phyloP scores from a whole-genome alignment of 257 asterid genomes.

The Solanum dulcamara region DNA sequence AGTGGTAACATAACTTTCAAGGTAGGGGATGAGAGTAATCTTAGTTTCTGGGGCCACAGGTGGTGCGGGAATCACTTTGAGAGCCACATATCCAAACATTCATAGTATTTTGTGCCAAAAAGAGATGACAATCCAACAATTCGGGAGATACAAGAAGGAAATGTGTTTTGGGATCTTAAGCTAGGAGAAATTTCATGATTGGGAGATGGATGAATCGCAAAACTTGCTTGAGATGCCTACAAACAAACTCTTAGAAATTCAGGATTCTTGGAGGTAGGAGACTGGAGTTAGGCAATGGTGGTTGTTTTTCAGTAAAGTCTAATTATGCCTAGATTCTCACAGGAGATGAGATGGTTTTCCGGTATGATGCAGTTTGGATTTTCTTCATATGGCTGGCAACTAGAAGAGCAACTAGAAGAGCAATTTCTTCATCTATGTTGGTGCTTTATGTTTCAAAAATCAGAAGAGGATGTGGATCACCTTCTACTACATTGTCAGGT shows the following conservation, averaged over 20 bases:
- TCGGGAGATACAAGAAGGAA: neutral
- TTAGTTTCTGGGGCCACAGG: neutral
- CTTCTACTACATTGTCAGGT: neutral
- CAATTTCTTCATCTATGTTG: too few relatives aligned
- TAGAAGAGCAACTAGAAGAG: neutral
- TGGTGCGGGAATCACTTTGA: neutral
- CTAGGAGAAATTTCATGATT: neutral
- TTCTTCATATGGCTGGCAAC: neutral
- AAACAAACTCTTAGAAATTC: neutral
- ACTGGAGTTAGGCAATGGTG: neutral
- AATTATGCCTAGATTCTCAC: neutral
- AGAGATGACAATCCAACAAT: neutral
- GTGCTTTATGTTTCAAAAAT: neutral
- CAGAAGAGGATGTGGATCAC: neutral
- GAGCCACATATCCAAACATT: neutral
- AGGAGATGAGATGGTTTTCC: neutral
- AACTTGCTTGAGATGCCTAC: neutral
- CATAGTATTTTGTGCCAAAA: neutral
- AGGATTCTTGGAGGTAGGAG: neutral
- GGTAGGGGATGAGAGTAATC: neutral
- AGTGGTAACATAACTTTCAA: neutral
- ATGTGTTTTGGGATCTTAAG: neutral
- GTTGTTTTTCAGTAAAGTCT: neutral
- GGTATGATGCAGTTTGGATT: neutral
- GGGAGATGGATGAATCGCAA: neutral